phyloP scores from a whole-genome alignment of 1,284 basidiomycete genomes.

The Ustilago vetiveriae region DNA sequence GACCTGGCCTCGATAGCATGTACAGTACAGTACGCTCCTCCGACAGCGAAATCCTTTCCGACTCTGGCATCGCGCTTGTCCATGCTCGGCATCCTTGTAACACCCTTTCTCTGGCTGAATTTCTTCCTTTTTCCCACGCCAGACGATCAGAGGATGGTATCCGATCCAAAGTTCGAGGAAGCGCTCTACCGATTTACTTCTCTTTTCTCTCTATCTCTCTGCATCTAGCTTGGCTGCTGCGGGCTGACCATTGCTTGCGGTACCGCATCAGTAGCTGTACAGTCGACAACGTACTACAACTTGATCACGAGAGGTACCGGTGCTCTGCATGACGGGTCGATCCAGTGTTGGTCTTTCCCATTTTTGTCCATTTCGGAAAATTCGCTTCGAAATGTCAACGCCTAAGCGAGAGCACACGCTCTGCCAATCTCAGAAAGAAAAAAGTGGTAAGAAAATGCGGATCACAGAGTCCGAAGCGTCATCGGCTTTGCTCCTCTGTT shows the following conservation, averaged over 20 bases:
- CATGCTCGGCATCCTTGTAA: not conserved
- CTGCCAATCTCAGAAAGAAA: too few relatives aligned
- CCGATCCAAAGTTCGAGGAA: not conserved
- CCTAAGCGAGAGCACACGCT: constrained; percentile 14
- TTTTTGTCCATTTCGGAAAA: too few relatives aligned
- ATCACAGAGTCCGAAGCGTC: constrained; percentile 1
- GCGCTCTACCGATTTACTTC: too few relatives aligned
- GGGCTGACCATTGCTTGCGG: too few relatives aligned
- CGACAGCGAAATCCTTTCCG: too few relatives aligned
- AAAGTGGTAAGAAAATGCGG: constrained; percentile 6
- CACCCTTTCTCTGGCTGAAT: too few relatives aligned
- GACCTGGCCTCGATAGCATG: not conserved
- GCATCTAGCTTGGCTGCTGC: too few relatives aligned
- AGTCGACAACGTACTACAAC: not conserved
- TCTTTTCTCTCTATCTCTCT: too few relatives aligned
- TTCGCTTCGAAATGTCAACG: constrained; percentile 9
- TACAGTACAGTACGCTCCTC: too few relatives aligned
- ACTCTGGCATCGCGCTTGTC: not conserved
- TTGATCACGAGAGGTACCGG: too few relatives aligned
- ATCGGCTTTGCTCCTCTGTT: not conserved
- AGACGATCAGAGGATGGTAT: constrained; percentile 1
- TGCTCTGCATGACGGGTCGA: too few relatives aligned
- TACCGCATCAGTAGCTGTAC: not conserved
- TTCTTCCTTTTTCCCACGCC: constrained; percentile 11
- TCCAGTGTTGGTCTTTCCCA: too few relatives aligned